These are phyloP conservation scores for Venturia pyrina DNA, from an alignment of 2,329 filamentous ascomycete species.

Conservation along the genomic window DNA sequence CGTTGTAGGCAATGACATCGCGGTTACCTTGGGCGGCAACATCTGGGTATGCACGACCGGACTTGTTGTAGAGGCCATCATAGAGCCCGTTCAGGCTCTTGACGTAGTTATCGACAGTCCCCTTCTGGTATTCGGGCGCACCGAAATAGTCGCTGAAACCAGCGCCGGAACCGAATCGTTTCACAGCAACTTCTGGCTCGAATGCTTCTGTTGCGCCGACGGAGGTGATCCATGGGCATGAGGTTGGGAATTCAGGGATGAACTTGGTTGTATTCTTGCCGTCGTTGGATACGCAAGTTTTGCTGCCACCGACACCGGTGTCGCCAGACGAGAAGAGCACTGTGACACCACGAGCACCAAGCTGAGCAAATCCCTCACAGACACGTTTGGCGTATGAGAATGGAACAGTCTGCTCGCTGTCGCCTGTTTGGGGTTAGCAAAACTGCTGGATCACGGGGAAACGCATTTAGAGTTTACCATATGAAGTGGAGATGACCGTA, in stretches of 20 bases:
- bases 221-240: conserved; percentile 38
- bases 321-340: conserved; percentile 31
- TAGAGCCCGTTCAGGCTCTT: background rate
- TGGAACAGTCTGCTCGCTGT: conserved; percentile 30
- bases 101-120: conserved; percentile 5
- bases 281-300: conserved; percentile 34
- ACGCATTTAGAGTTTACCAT: conserved; percentile 15
- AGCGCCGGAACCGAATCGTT: conserved; percentile 18
- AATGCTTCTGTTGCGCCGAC: conserved; percentile 26
- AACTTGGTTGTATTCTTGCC: conserved; percentile 28
- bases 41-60: conserved; percentile 14
- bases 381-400: conserved; percentile 28
- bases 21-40: conserved; percentile 13
- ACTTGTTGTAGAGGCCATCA: conserved; percentile 12
- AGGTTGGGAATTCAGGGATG: conserved; percentile 36
- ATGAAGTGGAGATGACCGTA: conserved; percentile 28
- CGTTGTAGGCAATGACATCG: background rate
- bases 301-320: conserved; percentile 23
- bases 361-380: conserved; percentile 30
- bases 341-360: conserved; percentile 30
- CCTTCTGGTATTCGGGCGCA: conserved; percentile 15
- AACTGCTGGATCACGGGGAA: background rate
- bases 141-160: conserved; percentile 36
- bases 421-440: conserved; percentile 15
- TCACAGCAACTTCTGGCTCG: conserved; percentile 19